Conservation (phyloP, 306 rosid genomes). For the apple (Malus domestica) region DNA sequence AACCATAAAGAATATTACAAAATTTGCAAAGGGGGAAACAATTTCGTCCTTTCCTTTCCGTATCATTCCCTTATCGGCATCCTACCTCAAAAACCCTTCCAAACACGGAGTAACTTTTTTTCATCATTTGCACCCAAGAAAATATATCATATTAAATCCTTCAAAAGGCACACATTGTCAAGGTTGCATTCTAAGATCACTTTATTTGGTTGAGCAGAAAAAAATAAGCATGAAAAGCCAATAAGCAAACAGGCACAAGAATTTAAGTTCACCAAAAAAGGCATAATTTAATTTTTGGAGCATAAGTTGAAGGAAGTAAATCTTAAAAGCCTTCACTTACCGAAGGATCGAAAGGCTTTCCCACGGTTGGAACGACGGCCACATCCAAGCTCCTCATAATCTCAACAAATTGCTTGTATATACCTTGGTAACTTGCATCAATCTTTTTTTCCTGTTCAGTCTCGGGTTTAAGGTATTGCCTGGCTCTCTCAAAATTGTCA, state of each 20-base stretch:
- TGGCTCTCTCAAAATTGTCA: slow-evolving; percentile 79
- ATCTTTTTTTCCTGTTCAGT: slow-evolving; percentile 79
- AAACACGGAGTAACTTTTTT: neutral
- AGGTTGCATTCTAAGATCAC: neutral
- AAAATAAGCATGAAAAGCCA: neutral
- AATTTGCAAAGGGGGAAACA: neutral
- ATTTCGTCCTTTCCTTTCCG: neutral
- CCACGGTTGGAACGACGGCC: slow-evolving; percentile 62
- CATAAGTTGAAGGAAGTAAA: neutral
- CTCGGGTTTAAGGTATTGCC: slow-evolving; percentile 51
- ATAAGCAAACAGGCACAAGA: neutral
- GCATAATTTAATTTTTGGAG: neutral
- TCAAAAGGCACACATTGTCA: neutral
- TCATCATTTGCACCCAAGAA: neutral
- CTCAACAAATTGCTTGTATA: slow-evolving; percentile 93
- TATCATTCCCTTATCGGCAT: neutral
- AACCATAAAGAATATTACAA: neutral
- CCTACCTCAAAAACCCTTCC: neutral
- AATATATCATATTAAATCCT: neutral
- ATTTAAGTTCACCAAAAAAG: neutral
- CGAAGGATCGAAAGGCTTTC: slow-evolving; percentile 82
- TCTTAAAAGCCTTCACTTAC: slow-evolving; percentile 39
- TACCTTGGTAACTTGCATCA: slow-evolving; percentile 81
- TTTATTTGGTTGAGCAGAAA: neutral
- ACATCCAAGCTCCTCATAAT: slow-evolving; percentile 63